These are phyloP conservation scores for Rhodocollybia butyracea DNA, from an alignment of 768 basidiomycete species.

Conservation along the genomic window DNA sequence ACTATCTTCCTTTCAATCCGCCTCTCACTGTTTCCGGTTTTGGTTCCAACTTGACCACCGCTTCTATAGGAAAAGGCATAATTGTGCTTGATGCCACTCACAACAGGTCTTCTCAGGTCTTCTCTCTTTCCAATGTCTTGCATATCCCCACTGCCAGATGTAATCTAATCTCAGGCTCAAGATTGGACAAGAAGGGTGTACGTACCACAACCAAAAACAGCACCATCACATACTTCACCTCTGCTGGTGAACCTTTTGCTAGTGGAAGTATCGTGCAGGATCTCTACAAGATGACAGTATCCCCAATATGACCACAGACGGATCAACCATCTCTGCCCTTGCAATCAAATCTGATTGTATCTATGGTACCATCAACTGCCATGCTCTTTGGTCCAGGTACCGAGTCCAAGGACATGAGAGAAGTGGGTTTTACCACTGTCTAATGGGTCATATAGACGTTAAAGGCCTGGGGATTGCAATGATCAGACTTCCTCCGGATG, in stretches of 20 bases:
- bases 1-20: conserved; percentile 2
- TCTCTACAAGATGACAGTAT: too few relatives aligned
- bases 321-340: too few relatives aligned
- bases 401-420: background rate
- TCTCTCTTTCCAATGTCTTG: conserved; percentile 8
- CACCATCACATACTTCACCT: background rate
- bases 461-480: conserved; percentile 14
- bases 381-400: background rate
- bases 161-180: conserved; percentile 13
- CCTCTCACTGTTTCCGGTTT: conserved; percentile 10
- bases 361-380: background rate
- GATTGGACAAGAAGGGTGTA: conserved; percentile 12
- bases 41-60: conserved; percentile 2
- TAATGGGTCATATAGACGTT: conserved; percentile 16
- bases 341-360: too few relatives aligned
- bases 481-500: conserved; percentile 5
- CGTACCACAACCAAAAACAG: conserved; percentile 4
- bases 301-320: too few relatives aligned
- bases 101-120: background rate
- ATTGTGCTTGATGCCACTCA: conserved; percentile 3
- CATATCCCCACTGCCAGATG: conserved; percentile 10
- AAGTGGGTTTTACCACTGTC: too few relatives aligned
- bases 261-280: background rate
- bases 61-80: conserved; percentile 10
- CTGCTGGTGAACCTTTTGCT: background rate